Base-by-base conservation (phyloP, 1,284 basidiomycete genomes). In the Sutorius eximius region DNA sequence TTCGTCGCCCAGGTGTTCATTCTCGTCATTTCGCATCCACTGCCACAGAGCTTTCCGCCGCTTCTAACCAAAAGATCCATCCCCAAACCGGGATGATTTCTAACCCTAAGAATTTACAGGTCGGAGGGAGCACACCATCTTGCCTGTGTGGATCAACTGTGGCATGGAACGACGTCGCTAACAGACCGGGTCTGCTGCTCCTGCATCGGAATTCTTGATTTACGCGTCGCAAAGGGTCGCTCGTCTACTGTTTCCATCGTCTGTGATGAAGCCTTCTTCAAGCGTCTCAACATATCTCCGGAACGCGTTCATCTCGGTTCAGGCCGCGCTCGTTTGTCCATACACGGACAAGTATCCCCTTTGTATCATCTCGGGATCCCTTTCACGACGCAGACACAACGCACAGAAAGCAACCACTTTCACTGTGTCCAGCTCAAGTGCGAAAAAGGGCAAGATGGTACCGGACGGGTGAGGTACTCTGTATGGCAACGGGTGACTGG, bases 61-160 rank as follows among this genome's bases (percentile, higher is more conserved):
- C 45, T 58, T 58, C 45, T 53, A 73, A 64, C 71, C 69, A 70
- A 64, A 71, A 72, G 51, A 73, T 65, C 66, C 65, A 63, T 71
- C 69, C 60, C 55, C 54, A 37, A 56, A 46, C 40, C 18, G 55
- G 66, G 66, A 73, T 73, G 70, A 68, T 66, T 63, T 69, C 69
- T 73, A 70, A 73, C 68, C 68, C 67, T 73, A 70, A 69, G 64
- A 37, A 57, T 61, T 33, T 49, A 47, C 32, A 42, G 59, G 60
- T 65, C 50, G 24, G 27, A 45, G 52, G 69, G 66, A 58, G 36
- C 55, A 55, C 32, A 55, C 48, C 59, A 51, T 63, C 60, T 53
- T 51, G 61, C 61, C 60, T 63, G 50, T 49, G 53, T 53, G 59
- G 61, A 56, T 53, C 52, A 54, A 27, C 53, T 43, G 53, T 45